Evolutionary conservation across 352 stramenopile genomes (phyloP), one percentile per base, ranked within the genome.

Genomic region (Phytophthora citrophthora): DNA sequence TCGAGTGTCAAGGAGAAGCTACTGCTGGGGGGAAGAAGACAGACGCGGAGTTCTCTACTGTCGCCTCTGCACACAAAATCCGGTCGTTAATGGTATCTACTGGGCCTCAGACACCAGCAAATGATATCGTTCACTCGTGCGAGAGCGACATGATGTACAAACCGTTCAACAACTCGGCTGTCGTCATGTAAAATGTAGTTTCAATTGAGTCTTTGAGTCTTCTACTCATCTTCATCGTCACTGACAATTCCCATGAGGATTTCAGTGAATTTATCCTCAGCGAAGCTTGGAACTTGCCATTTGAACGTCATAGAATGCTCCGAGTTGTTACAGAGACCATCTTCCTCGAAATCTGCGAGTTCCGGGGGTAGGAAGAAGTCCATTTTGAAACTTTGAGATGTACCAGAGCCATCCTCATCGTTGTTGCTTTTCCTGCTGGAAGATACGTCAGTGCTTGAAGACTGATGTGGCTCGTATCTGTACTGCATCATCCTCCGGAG

Each of bases 261-360:
- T 34, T 49, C 5, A 0, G 38, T 56, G n/a, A 79, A 72, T 26
- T 55, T 55, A 2, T 4, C n/a, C 2, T 66, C 57, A 12, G 49
- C 20, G 15, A 72, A 76, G 11, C 13, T 38, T 6, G 72, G 49
- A 2, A 81, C 44, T 16, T 68, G 55, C 76, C 76, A 84, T 18
- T 20, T 29, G n/a, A 76, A 76, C 5, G 31, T 5, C 8, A 12
- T 45, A 1, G 47, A 54, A 13, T 46, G n/a, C 9, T 69, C 46
- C 9, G 41, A 47, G 39, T 61, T 54, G 16, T 32, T 50, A 13
- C 46, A 63, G 16, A 90, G 50, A 3, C 79, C 81, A 9, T 86
- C 79, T 53, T 90, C 81, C 62, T 89, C 79, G 20, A 89, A 89
- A 45, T 83, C 81, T 15, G 79, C 77, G 2, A 89, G 64, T 39